Base-by-base conservation (phyloP, 2,329 filamentous ascomycete genomes). In the Microsporum ferrugineum region DNA sequence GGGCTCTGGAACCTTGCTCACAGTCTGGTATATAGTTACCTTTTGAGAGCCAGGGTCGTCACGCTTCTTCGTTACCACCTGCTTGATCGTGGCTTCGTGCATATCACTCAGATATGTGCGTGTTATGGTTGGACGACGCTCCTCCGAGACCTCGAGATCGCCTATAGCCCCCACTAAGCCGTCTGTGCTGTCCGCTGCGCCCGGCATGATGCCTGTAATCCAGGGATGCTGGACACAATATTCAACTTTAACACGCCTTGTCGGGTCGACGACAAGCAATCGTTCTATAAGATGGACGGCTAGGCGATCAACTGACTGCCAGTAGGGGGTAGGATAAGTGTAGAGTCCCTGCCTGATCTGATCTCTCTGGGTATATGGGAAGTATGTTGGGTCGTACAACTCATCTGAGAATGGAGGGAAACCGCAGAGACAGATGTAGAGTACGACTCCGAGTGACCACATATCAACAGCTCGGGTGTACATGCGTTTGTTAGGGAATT, bases 321-420 rank as follows among this genome's bases (percentile, higher is more conserved):
- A 99, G 74, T 97, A 97, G 0, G 94, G 94, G 1, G 90, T 95
- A 0, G 94, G 92, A 70, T 96, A 99, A 73, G 96, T 89, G 70
- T 96, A 99, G 23, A 85, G 83, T 14, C 89, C 94, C 73, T 84
- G 82, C 73, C 88, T 91, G 75, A 95, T 97, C 76, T 97, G 91
- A 67, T 96, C 87, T 1, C 88, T 88, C 51, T 97, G 79, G 0
- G 82, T 89, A 71, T 89, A 96, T 1, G 94, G 94, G 66, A 91
- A 94, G 51, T 95, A 86, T 39, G 76, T 76, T 27, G 41, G 23
- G 0, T 85, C 86, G 75, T 86, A 89, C 0, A 97, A 84, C 75
- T 99, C 94, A 69, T 99, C 94, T 0, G 90, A 95, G 75, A 99
- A 99, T 0, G 94, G 94, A 3, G 92, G 94, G 70, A 97, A 97